These are phyloP conservation scores for Suillus weaverae DNA, from an alignment of 768 basidiomycete species.

Conservation along the genomic window DNA sequence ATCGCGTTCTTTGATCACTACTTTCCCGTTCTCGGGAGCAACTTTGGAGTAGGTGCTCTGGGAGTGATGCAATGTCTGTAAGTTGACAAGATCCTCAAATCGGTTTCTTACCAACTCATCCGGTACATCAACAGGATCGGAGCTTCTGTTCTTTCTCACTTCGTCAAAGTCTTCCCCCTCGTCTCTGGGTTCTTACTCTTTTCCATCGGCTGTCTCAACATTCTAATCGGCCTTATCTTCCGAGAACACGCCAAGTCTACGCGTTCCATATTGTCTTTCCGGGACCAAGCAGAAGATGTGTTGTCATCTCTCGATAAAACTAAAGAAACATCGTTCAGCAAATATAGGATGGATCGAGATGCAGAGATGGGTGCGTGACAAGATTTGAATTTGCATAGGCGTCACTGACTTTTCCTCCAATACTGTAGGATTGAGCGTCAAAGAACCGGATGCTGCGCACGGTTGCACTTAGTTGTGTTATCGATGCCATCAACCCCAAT, in stretches of 20 bases:
- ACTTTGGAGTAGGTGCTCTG: slow-evolving; percentile 84
- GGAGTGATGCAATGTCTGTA: slow-evolving; percentile 87
- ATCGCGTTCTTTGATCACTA: slow-evolving; percentile 77
- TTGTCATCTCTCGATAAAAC: slow-evolving; percentile 44
- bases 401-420: neutral
- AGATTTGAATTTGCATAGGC: slow-evolving; percentile 11
- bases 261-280: slow-evolving; percentile 69
- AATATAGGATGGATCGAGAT: slow-evolving; percentile 78
- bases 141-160: slow-evolving; percentile 70
- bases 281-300: slow-evolving; percentile 53
- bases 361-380: slow-evolving; percentile 54
- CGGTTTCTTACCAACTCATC: neutral
- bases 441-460: slow-evolving; percentile 57
- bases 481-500: too few relatives aligned
- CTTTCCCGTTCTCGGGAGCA: slow-evolving; percentile 86
- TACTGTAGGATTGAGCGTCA: slow-evolving; percentile 52
- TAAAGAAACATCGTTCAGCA: slow-evolving; percentile 52
- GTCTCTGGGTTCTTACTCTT: slow-evolving; percentile 88
- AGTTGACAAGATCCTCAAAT: slow-evolving; percentile 26
- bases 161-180: slow-evolving; percentile 81
- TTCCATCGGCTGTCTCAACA: slow-evolving; percentile 79
- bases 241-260: slow-evolving; percentile 63
- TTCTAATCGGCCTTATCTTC: slow-evolving; percentile 79
- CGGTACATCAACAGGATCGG: slow-evolving; percentile 46
- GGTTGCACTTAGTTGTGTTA: slow-evolving; percentile 34